Percentiles rank a stretch among this genome's conserved stretches.
Evolutionary conservation across 495 filamentous ascomycete genomes (phyloP).

Genomic region (Daldinia grandis): DNA sequence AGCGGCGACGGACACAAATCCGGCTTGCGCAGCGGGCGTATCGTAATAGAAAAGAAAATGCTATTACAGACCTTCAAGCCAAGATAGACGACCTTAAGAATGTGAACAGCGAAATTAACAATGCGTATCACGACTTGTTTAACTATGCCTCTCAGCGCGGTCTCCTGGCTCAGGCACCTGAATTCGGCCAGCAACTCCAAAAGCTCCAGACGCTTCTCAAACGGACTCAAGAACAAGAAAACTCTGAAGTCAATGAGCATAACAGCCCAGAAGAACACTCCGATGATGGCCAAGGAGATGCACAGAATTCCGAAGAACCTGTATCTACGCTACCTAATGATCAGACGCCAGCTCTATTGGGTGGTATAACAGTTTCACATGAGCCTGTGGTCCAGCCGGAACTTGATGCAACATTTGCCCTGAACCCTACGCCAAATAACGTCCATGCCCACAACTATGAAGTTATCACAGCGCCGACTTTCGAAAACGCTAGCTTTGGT

Average conservation of each 20-base stretch:
- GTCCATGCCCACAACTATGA: constrained; percentile 41
- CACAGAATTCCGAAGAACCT: constrained; percentile 2
- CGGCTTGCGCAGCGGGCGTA: constrained; percentile 87
- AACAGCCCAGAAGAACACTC: constrained; percentile 27
- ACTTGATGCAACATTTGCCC: neutral
- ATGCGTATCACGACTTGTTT: constrained; percentile 73
- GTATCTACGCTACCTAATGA: constrained; percentile 7
- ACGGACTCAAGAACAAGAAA: constrained; percentile 45
- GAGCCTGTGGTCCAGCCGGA: constrained; percentile 34
- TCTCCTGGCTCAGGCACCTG: constrained; percentile 60
- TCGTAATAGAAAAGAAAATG: constrained; percentile 82
- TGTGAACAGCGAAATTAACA: constrained; percentile 77
- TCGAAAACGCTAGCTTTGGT: constrained; percentile 50
- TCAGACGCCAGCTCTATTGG: constrained; percentile 19
- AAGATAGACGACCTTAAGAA: constrained; percentile 70
- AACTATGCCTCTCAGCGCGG: constrained; percentile 63
- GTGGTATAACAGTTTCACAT: constrained; percentile 43
- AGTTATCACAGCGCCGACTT: constrained; percentile 47
- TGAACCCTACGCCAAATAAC: constrained; percentile 8
- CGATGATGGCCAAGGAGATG: constrained; percentile 13
- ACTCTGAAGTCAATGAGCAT: constrained; percentile 11
- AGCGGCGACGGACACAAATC: constrained; percentile 89
- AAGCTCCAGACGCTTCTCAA: constrained; percentile 42
- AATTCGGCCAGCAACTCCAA: constrained; percentile 58
- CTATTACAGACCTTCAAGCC: constrained; percentile 75